Evolutionary conservation across 306 rosid genomes (phyloP), one percentile per base, ranked within the genome.

Genomic region (Cucumis melo): DNA sequence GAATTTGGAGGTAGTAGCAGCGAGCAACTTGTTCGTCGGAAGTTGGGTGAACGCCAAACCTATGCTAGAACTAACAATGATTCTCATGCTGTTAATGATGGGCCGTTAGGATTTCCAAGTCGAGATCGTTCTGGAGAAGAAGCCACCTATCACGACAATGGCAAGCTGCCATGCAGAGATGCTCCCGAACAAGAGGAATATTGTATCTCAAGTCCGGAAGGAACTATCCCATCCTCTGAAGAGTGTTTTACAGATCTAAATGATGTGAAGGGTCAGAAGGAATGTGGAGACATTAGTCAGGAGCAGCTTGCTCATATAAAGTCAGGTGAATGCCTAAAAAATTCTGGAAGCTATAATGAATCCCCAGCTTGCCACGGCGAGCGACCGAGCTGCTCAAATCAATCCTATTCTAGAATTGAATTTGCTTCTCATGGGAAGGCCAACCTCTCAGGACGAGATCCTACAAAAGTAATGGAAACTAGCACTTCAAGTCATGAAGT

Each of bases 381-480:
- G 44, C 71, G 24, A 60, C 44, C 44, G 8, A 50, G 70, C 14
- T 16, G 16, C 36, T 75, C 78, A 11, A 19, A 53, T 36, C 77
- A 50, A 73, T 73, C 58, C 42, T 10, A 12, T 36, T 75, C 66
- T 75, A 75, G 59, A 64, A 61, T 10, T 29, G 80, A 63, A 41
- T 46, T 67, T 46, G 15, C 51, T 78, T 73, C 59, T 21, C 75
- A 3, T 29, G 66, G 48, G 80, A 51, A 54, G 48, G 80, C 7
- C 41, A 8, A 62, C 5, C 13, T 24, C 32, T 50, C 73, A 16
- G 51, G 72, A 56, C 84, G 19, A 63, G 87, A 65, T 53, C 55
- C 80, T 78, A 75, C 81, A 39, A 77, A 78, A 77, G 57, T 48
- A 74, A 73, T 75, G 71, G 86, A 80, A 80, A 82, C 83, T 74